Percentiles rank a stretch among this genome's conserved stretches.
Conservation (phyloP, 2,329 filamentous ascomycete genomes). For the Bertia moriformis region DNA sequence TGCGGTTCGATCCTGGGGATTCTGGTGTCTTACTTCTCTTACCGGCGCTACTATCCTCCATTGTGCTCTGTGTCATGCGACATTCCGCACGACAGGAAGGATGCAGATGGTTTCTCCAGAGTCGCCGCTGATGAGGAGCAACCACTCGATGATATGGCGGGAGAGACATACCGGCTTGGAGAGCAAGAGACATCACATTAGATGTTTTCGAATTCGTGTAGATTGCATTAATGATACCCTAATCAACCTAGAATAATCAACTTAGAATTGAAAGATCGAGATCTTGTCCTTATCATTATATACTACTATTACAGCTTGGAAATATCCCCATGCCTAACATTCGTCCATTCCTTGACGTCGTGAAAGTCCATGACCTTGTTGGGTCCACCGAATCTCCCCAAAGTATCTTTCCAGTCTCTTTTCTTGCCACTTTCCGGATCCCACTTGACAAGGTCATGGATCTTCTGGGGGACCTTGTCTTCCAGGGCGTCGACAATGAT, state of each 20-base stretch:
- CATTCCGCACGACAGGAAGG: not conserved
- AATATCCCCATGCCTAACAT: slow-evolving; percentile 5
- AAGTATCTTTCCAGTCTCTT: slow-evolving; percentile 29
- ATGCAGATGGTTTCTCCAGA: not conserved
- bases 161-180: slow-evolving; percentile 1
- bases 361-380: slow-evolving; percentile 31
- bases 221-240: no score
- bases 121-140: not conserved
- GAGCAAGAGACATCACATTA: no score
- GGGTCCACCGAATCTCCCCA: slow-evolving; percentile 29
- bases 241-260: no score
- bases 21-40: slow-evolving; percentile 10
- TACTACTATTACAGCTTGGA: not conserved
- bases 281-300: no score
- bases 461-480: slow-evolving; percentile 21
- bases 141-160: no score
- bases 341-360: slow-evolving; percentile 24
- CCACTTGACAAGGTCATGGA: slow-evolving; percentile 30
- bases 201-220: no score
- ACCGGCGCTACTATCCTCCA: slow-evolving; percentile 5
- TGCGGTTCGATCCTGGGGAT: slow-evolving; percentile 13
- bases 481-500: slow-evolving; percentile 32
- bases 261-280: no score
- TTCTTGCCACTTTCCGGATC: slow-evolving; percentile 29
- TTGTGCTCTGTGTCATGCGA: not conserved